Percentiles rank a stretch among this genome's conserved stretches.
These are phyloP conservation scores for Aspergillus fumigatus DNA, from an alignment of 2,329 filamentous ascomycete genomes.

Conservation along the genomic window DNA sequence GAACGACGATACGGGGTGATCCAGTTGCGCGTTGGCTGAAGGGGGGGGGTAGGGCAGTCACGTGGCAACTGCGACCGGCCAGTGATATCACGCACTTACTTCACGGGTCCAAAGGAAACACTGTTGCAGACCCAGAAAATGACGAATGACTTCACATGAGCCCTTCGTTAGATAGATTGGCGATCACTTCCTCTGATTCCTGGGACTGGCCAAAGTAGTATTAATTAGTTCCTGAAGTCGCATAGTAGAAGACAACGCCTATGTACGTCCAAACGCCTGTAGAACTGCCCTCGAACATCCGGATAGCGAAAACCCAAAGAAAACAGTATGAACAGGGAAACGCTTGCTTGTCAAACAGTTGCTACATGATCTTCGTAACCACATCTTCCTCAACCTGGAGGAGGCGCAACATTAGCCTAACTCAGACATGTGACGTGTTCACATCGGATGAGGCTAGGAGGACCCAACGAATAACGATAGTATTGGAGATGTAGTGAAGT, in stretches of 20 bases:
- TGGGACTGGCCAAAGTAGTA: slow-evolving; percentile 25
- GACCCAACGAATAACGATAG: background rate
- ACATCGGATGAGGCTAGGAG: background rate
- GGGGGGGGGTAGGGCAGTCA: slow-evolving; percentile 26
- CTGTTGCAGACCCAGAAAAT: background rate
- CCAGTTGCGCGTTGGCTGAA: slow-evolving; percentile 24
- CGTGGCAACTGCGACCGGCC: slow-evolving; percentile 32
- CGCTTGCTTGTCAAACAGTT: slow-evolving; percentile 15
- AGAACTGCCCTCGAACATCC: slow-evolving; percentile 13
- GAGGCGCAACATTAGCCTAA: slow-evolving; percentile 38
- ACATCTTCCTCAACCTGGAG: slow-evolving; percentile 77
- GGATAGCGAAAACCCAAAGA: slow-evolving; percentile 10
- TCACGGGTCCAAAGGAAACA: slow-evolving; percentile 30
- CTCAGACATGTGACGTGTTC: background rate
- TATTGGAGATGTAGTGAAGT: background rate
- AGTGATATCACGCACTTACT: slow-evolving; percentile 38
- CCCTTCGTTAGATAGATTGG: slow-evolving; percentile 24
- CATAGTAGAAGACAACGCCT: slow-evolving; percentile 23
- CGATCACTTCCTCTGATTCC: slow-evolving; percentile 26
- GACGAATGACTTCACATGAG: slow-evolving; percentile 13
- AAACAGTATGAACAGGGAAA: slow-evolving; percentile 19
- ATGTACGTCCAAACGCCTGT: slow-evolving; percentile 26
- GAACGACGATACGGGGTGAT: slow-evolving; percentile 12
- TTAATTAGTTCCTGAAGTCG: slow-evolving; percentile 28
- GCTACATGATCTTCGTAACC: slow-evolving; percentile 83